A percentile compares a stretch with the other conserved stretches of the same genome.
phyloP scores from a whole-genome alignment of 306 rosid species.

The Pterocarpus macrocarpus region DNA sequence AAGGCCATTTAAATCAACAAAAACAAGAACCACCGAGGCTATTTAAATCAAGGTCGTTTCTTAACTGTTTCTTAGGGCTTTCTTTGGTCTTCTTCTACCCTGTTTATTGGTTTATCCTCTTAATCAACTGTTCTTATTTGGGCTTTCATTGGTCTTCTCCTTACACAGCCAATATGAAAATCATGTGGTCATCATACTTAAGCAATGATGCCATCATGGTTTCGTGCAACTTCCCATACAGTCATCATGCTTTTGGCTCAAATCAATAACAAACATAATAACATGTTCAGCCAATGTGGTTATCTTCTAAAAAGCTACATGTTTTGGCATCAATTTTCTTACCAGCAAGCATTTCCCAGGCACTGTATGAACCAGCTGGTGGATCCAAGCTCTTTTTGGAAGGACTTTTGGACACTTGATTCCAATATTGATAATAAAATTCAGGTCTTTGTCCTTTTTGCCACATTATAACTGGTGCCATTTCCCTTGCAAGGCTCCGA shows the following conservation, averaged over 20 bases:
- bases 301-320: slow-evolving; percentile 2
- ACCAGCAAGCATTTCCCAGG: slow-evolving; percentile 93
- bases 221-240: slow-evolving; percentile 7
- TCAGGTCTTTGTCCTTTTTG: slow-evolving; percentile 72
- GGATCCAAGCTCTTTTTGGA: slow-evolving; percentile 67
- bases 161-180: not conserved
- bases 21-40: not conserved
- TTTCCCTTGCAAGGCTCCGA: slow-evolving; percentile 87
- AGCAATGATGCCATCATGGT: slow-evolving; percentile 3
- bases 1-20: not conserved
- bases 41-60: not conserved
- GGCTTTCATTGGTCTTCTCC: slow-evolving; percentile 21
- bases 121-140: slow-evolving; percentile 13
- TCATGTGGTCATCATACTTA: not conserved
- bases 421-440: slow-evolving; percentile 73
- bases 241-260: slow-evolving; percentile 1
- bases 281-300: slow-evolving; percentile 6
- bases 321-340: slow-evolving; percentile 39
- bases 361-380: slow-evolving; percentile 57
- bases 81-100: not conserved
- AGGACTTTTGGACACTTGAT: slow-evolving; percentile 61
- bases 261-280: not conserved
- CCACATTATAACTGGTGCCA: slow-evolving; percentile 94
- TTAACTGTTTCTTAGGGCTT: not conserved
- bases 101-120: not conserved